A percentile compares a stretch with the other conserved stretches of the same genome.
Evolutionary conservation across 2,329 filamentous ascomycete genomes (phyloP).

Genomic region (Aspergillus persii): DNA sequence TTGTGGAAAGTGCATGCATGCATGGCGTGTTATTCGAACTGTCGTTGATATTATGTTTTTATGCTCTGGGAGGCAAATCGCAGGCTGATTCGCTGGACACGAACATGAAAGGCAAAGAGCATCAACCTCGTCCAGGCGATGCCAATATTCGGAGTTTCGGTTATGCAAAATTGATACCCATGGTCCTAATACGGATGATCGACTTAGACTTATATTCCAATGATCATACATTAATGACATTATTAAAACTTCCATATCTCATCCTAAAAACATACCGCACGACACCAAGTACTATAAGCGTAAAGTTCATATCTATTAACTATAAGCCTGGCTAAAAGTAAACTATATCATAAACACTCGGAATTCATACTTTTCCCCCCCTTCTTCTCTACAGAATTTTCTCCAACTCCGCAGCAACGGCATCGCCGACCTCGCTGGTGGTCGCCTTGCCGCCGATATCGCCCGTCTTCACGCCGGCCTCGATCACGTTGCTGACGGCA

Average conservation of each 20-base stretch:
- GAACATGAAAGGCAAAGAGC: neutral
- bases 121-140: neutral
- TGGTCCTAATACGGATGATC: neutral
- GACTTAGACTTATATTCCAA: neutral
- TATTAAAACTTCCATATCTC: neutral
- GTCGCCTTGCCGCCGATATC: slow-evolving; percentile 77
- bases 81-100: neutral
- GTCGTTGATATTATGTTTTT: neutral
- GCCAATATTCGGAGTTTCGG: neutral
- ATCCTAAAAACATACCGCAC: no score
- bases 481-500: slow-evolving; percentile 76
- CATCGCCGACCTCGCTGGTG: slow-evolving; percentile 80
- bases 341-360: slow-evolving; percentile 7
- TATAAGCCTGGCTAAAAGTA: neutral
- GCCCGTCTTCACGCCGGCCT: slow-evolving; percentile 72
- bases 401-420: slow-evolving; percentile 70
- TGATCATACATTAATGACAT: neutral
- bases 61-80: neutral
- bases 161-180: slow-evolving; percentile 8
- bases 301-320: neutral
- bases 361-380: neutral
- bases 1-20: no score
- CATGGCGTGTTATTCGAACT: neutral
- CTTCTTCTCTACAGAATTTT: slow-evolving; percentile 60
- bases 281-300: neutral